A percentile compares a stretch with the other conserved stretches of the same genome.
These are phyloP conservation scores for Coleophoma crateriformis DNA, from an alignment of 2,329 filamentous ascomycete genomes.

Conservation along the genomic window DNA sequence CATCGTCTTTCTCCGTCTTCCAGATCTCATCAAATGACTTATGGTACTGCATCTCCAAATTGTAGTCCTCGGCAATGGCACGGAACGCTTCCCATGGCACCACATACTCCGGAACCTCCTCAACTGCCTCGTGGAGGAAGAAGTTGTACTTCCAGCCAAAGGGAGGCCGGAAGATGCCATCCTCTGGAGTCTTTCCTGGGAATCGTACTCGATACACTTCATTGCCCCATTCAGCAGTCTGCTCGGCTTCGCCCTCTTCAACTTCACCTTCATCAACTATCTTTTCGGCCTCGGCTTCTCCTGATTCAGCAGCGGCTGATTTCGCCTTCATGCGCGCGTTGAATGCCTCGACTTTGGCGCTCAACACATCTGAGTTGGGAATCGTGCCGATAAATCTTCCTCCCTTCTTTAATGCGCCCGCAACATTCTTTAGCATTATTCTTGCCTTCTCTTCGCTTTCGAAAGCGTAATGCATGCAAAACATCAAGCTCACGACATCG, in stretches of 20 bases:
- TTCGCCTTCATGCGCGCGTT: constrained; percentile 51
- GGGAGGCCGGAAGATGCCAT: constrained; percentile 88
- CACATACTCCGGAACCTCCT: constrained; percentile 94
- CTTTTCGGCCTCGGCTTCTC: constrained; percentile 24
- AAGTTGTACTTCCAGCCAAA: constrained; percentile 99
- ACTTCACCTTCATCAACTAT: constrained; percentile 33
- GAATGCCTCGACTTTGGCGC: constrained; percentile 69
- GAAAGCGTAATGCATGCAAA: constrained; percentile 98
- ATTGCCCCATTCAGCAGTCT: constrained; percentile 83
- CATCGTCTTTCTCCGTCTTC: constrained; percentile 84
- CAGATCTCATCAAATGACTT: constrained; percentile 88
- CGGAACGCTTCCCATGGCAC: constrained; percentile 98
- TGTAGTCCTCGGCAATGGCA: constrained; percentile 92
- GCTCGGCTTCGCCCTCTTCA: constrained; percentile 58
- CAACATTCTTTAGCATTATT: constrained; percentile 89
- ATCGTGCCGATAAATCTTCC: constrained; percentile 93
- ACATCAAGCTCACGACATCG: constrained; percentile 98
- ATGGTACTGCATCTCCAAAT: constrained; percentile 90
- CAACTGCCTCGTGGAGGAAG: constrained; percentile 91
- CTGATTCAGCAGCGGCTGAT: constrained; percentile 26
- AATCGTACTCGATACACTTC: constrained; percentile 89
- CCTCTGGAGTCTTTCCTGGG: constrained; percentile 71
- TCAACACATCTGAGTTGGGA: constrained; percentile 92
- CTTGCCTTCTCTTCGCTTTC: constrained; percentile 86
- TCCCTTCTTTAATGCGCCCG: constrained; percentile 85